Evolutionary conservation across 768 basidiomycete species (phyloP).

Genomic region (Agrocybe chaxingu): DNA sequence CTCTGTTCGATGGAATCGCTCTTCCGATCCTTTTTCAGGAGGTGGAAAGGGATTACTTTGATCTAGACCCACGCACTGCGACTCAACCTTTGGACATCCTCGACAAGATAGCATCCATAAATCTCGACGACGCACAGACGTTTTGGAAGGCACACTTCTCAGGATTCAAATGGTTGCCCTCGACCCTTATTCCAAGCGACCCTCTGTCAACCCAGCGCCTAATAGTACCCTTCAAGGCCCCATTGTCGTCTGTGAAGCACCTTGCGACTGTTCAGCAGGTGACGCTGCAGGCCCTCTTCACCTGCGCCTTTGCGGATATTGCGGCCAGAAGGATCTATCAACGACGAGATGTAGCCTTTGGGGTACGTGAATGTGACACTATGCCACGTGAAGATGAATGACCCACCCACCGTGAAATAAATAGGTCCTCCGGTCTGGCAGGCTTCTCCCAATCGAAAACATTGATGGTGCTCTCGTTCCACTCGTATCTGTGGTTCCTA

Average conservation of each 20-base stretch:
- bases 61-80: not conserved
- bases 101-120: slow-evolving; percentile 19
- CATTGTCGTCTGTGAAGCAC: slow-evolving; percentile 21
- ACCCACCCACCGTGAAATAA: not conserved
- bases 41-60: slow-evolving; percentile 23
- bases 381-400: not conserved
- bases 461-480: slow-evolving; percentile 27
- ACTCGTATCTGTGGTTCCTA: slow-evolving; percentile 27
- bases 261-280: slow-evolving; percentile 23
- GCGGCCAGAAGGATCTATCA: slow-evolving; percentile 23
- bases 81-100: slow-evolving; percentile 19
- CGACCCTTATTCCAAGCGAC: slow-evolving; percentile 1
- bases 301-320: slow-evolving; percentile 24
- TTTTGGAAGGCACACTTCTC: slow-evolving; percentile 26
- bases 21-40: slow-evolving; percentile 25
- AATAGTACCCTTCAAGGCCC: slow-evolving; percentile 15
- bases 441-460: slow-evolving; percentile 26
- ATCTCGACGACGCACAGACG: slow-evolving; percentile 18
- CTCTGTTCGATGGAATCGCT: slow-evolving; percentile 31
- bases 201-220: slow-evolving; percentile 7
- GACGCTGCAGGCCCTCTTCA: slow-evolving; percentile 29
- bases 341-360: slow-evolving; percentile 27
- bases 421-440: slow-evolving; percentile 32
- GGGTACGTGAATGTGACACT: slow-evolving; percentile 20
- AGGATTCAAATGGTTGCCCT: slow-evolving; percentile 22